Conservation (phyloP, 768 basidiomycete genomes). For the Phaeotremella fagi region DNA sequence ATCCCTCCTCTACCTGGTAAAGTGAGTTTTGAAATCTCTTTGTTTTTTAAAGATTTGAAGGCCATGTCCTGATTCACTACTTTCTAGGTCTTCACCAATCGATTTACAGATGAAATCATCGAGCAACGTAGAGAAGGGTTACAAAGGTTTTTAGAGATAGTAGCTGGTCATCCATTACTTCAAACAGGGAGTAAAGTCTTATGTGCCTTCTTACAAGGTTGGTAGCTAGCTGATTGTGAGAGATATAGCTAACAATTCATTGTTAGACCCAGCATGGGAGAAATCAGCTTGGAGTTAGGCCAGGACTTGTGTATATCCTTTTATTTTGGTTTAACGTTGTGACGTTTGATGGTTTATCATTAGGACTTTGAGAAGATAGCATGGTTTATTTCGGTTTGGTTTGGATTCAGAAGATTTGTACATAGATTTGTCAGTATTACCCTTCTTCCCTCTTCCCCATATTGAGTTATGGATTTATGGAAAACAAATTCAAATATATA, state of each 20-base stretch:
- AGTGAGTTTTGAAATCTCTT: constrained; percentile 24
- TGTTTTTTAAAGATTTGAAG: neutral
- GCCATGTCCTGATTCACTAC: neutral
- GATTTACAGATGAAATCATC: constrained; percentile 97
- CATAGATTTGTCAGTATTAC: too few species aligned
- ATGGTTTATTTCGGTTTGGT: too few species aligned
- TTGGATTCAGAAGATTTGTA: too few species aligned
- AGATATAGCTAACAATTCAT: neutral
- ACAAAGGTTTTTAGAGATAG: constrained; percentile 89
- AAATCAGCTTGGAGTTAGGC: constrained; percentile 41
- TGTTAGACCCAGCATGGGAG: constrained; percentile 74
- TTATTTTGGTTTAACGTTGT: neutral
- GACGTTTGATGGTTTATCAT: too few species aligned
- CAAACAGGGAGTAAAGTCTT: constrained; percentile 98
- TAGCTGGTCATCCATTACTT: constrained; percentile 92
- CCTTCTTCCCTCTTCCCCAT: too few species aligned
- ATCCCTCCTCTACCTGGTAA: constrained; percentile 96
- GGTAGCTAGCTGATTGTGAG: neutral
- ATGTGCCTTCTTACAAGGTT: constrained; percentile 76
- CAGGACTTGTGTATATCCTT: neutral
- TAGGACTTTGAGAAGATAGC: too few species aligned
- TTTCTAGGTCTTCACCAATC: constrained; percentile 76
- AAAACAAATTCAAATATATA: too few species aligned
- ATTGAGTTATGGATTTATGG: too few species aligned
- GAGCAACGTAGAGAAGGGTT: constrained; percentile 85